phyloP scores from a whole-genome alignment of 805 yeast species.

The Schwanniomyces sp. region DNA sequence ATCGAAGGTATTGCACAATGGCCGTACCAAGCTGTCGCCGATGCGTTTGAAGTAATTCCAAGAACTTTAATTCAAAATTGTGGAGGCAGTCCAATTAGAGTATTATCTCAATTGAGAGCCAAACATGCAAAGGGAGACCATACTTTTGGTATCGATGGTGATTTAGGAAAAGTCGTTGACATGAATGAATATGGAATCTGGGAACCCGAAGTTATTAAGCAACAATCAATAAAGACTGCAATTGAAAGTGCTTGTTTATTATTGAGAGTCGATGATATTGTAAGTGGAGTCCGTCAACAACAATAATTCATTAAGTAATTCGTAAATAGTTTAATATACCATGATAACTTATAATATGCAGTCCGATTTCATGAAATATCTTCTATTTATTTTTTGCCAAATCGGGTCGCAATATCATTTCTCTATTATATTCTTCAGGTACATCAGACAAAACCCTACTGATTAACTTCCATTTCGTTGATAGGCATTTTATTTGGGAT shows the following conservation, averaged over 20 bases:
- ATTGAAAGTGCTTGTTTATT: slow-evolving; percentile 94
- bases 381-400: not conserved
- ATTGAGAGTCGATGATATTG: slow-evolving; percentile 96
- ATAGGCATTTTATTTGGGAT: not conserved
- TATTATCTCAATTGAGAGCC: slow-evolving; percentile 88
- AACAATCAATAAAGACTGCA: slow-evolving; percentile 96
- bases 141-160: slow-evolving; percentile 94
- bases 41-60: slow-evolving; percentile 98
- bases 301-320: slow-evolving; percentile 5
- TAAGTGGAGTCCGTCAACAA: slow-evolving; percentile 81
- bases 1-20: slow-evolving; percentile 96
- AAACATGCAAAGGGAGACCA: slow-evolving; percentile 88
- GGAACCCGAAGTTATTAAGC: slow-evolving; percentile 99
- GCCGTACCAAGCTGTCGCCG: slow-evolving; percentile 99
- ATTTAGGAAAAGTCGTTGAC: slow-evolving; percentile 88
- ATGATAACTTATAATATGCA: not conserved
- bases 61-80: slow-evolving; percentile 96
- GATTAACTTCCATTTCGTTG: not conserved
- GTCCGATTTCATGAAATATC: not conserved
- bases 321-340: not conserved
- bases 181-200: slow-evolving; percentile 96
- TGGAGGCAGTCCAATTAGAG: slow-evolving; percentile 93
- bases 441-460: not conserved
- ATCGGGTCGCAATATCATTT: not conserved
- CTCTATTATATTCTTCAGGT: not conserved